Percentiles rank a stretch among this genome's conserved stretches.
These are phyloP conservation scores for Pseudocercospora macadamiae DNA, from an alignment of 2,329 filamentous ascomycete genomes.

Conservation along the genomic window DNA sequence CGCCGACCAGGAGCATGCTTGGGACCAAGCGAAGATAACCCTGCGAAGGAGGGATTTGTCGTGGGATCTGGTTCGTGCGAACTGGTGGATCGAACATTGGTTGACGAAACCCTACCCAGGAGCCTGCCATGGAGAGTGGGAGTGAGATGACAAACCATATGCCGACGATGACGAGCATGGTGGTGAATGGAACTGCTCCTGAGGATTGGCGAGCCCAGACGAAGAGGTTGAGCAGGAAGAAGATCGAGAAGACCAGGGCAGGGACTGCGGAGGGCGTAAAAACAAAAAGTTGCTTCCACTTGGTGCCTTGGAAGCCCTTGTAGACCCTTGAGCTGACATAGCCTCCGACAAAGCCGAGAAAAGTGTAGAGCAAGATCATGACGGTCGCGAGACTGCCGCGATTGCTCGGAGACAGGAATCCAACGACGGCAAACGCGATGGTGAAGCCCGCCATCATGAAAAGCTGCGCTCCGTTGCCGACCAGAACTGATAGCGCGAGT, in stretches of 20 bases:
- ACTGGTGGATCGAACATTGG: constrained; percentile 75
- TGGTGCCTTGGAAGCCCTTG: constrained; percentile 88
- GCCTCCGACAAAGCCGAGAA: constrained; percentile 90
- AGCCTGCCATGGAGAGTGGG: constrained; percentile 84
- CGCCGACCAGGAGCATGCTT: constrained; percentile 87
- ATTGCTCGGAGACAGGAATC: constrained; percentile 94
- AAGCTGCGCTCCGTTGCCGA: constrained; percentile 92
- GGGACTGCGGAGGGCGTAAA: constrained; percentile 86
- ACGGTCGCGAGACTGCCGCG: constrained; percentile 91
- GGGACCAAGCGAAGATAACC: constrained; percentile 86
- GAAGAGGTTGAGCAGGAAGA: constrained; percentile 95
- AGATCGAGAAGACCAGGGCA: constrained; percentile 79
- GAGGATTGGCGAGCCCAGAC: constrained; percentile 92
- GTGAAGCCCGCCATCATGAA: constrained; percentile 98
- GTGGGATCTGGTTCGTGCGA: constrained; percentile 95
- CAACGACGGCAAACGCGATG: constrained; percentile 88
- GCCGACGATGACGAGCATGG: constrained; percentile 88
- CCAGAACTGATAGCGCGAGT: constrained; percentile 80
- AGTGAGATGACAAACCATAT: constrained; percentile 99
- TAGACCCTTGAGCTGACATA: constrained; percentile 90
- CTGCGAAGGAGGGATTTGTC: constrained; percentile 84
- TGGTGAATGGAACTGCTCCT: constrained; percentile 92
- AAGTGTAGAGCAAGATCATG: constrained; percentile 88
- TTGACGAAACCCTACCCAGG: constrained; percentile 86
- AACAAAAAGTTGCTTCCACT: constrained; percentile 92